Evolutionary conservation across 495 filamentous ascomycete genomes (phyloP), one percentile per base, ranked within the genome.

Genomic region (Achaetomiella virescens): DNA sequence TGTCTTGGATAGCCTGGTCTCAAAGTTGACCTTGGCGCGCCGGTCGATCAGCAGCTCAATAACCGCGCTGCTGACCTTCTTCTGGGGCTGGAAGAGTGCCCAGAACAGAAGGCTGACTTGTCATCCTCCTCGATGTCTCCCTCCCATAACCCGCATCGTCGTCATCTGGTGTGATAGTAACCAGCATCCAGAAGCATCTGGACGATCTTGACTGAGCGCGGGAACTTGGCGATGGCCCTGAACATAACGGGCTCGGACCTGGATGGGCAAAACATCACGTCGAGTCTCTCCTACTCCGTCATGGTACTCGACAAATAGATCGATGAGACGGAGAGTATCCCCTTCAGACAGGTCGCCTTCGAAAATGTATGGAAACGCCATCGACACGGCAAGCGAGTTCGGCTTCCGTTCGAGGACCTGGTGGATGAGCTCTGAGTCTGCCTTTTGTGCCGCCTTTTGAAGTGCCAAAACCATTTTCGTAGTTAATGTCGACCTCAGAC

Each of bases 51-150:
- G 52, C 15, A 76, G 59, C 44, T 72, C 64, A 27, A 79, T 74
- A 41, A 75, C 54, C 10, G 55, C 48, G 47, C 68, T 75, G 61
- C 76, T 79, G 37, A 78, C 64, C 49, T 67, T 69, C 61, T 79
- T 79, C 52, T 79, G 74, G 6, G 76, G 75, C 47, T 79, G 76
- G 11, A 72, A 46, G 3, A 79, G 59, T 6, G 72, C 62, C 76
- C 76, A 79, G 48, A 77, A 71, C 17, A 79, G 60, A 1, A 79
- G 59, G 17, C 61, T 73, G 45, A 74, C 73, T 17, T 66, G 47
- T 79, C 76, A 0, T 64, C 61, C 40, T 76, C 70, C 14, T 75
- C 73, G 4, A 70, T 49, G 7, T 71, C 70, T 0, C 66, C 63
- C 70, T 0, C 66, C 63, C 57, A 67, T 63, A 5, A 76, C 67